Evolutionary conservation across 768 basidiomycete species (phyloP).

Genomic region (Termitomyces sp.): DNA sequence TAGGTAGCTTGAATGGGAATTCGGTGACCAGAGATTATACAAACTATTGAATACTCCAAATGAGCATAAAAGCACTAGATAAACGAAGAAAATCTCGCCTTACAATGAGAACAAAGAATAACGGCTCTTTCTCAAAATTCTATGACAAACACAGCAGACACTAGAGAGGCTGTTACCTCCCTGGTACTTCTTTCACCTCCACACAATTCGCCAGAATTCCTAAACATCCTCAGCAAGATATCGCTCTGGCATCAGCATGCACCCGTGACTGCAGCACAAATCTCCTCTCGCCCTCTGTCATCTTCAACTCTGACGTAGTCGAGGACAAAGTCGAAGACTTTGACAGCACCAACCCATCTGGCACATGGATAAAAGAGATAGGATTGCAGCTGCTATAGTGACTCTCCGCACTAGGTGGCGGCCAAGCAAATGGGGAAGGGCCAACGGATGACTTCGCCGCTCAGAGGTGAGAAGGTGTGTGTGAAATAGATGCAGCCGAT

Average conservation of each 20-base stretch:
- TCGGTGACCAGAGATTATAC: not conserved
- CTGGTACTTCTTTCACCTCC: conserved; percentile 46
- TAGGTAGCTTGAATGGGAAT: not conserved
- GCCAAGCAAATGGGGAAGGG: not conserved
- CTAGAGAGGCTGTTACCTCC: conserved; percentile 16
- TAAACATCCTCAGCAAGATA: conserved; percentile 61
- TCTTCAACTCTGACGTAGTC: not conserved
- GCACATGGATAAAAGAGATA: too few species aligned
- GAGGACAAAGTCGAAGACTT: conserved; percentile 8
- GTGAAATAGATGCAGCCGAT: conserved; percentile 15
- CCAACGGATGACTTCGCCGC: conserved; percentile 1
- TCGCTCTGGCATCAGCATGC: conserved; percentile 51
- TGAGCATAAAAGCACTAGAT: not conserved
- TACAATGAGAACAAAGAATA: not conserved
- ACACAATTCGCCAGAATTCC: conserved; percentile 63
- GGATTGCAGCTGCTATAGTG: not conserved
- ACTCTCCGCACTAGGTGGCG: not conserved
- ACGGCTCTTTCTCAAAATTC: not conserved
- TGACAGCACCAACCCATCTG: conserved; percentile 2
- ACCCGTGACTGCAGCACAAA: conserved; percentile 56
- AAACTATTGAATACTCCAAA: not conserved
- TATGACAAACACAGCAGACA: not conserved
- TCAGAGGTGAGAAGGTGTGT: conserved; percentile 14
- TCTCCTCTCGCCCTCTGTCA: conserved; percentile 51
- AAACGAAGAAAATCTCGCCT: not conserved